phyloP scores from a whole-genome alignment of 176 grass and related monocot species.

The Oryza glumipatula region DNA sequence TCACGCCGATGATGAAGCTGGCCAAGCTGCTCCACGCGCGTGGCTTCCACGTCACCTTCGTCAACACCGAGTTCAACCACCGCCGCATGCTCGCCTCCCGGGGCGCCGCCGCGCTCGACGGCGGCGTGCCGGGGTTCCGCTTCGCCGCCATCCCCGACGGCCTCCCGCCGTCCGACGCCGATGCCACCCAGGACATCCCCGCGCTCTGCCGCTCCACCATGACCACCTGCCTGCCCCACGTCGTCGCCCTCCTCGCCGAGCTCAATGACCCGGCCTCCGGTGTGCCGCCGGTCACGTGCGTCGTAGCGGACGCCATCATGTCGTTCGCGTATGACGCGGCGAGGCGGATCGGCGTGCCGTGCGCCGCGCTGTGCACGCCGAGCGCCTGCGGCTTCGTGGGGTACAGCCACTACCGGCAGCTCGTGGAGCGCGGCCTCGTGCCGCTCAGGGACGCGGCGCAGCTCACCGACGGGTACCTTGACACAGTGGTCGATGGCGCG shows the following conservation, averaged over 20 bases:
- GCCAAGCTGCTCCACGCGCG: conserved; percentile 64
- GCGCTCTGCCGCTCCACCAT: conserved; percentile 45
- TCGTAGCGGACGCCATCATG: conserved; percentile 51
- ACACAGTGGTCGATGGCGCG: conserved; percentile 43
- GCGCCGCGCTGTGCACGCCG: conserved; percentile 44
- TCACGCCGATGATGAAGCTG: conserved; percentile 70
- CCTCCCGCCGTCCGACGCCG: conserved; percentile 39
- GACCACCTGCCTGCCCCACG: conserved; percentile 41
- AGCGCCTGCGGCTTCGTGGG: conserved; percentile 44
- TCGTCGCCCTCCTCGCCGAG: conserved; percentile 33
- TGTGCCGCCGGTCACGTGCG: conserved; percentile 2
- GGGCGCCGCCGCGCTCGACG: conserved; percentile 1
- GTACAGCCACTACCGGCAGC: conserved; percentile 44
- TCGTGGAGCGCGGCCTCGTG: conserved; percentile 39
- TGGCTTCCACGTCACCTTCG: conserved; percentile 70
- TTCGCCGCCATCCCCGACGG: conserved; percentile 50
- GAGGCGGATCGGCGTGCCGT: conserved; percentile 39
- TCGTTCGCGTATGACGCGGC: conserved; percentile 39
- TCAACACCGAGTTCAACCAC: conserved; percentile 71
- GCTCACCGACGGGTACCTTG: conserved; percentile 47
- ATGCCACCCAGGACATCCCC: conserved; percentile 53
- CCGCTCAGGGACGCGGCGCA: conserved; percentile 50
- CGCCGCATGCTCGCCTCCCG: conserved; percentile 27
- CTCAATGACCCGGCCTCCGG: not conserved
- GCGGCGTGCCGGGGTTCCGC: conserved; percentile 15